Percentiles rank a stretch among this genome's conserved stretches.
phyloP scores from a whole-genome alignment of 441 rosid genomes.

The Erysimum pusillum region DNA sequence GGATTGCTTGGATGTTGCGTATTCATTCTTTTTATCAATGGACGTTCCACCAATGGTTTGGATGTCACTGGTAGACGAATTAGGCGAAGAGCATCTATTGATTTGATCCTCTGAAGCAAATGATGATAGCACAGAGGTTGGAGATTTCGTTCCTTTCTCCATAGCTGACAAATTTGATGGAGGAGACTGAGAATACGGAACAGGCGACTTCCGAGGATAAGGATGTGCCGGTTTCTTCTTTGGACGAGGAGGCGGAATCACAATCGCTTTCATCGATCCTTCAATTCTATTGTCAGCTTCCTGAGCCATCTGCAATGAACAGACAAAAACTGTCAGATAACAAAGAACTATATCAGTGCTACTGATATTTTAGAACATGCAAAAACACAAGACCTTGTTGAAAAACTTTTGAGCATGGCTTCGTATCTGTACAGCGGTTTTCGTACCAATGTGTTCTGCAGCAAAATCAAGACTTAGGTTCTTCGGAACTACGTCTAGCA shows the following conservation, averaged over 20 bases:
- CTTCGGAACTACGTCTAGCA: background rate
- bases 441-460: constrained; percentile 85
- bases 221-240: constrained; percentile 87
- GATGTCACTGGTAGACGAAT: constrained; percentile 61
- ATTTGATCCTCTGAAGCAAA: constrained; percentile 56
- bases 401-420: constrained; percentile 99
- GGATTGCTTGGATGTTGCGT: constrained; percentile 44
- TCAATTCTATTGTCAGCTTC: constrained; percentile 53
- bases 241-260: constrained; percentile 94
- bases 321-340: constrained; percentile 21
- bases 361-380: background rate
- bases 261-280: constrained; percentile 53
- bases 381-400: constrained; percentile 71
- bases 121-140: constrained; percentile 74
- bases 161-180: constrained; percentile 51
- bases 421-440: constrained; percentile 89
- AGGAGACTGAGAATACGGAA: constrained; percentile 45
- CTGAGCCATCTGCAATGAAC: constrained; percentile 61
- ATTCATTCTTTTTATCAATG: constrained; percentile 43
- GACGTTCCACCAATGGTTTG: constrained; percentile 38
- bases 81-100: constrained; percentile 61
- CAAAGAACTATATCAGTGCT: background rate
- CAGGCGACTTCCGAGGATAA: constrained; percentile 74
- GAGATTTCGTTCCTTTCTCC: constrained; percentile 68
- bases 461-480: background rate